Conservation (phyloP, 805 yeast genomes). For the Wickerhamomyces hampshirensis region DNA sequence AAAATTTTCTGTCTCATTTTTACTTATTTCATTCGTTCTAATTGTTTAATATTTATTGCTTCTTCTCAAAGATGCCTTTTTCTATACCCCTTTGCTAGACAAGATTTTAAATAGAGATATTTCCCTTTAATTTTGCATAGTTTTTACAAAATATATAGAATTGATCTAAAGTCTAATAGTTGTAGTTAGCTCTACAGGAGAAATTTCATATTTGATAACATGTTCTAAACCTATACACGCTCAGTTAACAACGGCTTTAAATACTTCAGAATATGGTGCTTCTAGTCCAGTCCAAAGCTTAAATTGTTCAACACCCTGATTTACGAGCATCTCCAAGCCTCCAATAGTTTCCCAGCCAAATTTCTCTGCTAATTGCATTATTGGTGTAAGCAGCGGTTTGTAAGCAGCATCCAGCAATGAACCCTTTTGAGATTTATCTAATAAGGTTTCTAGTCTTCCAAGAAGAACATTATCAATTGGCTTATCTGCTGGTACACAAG, state of each 20-base stretch:
- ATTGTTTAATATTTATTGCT: too few species aligned
- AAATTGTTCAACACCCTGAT: conserved; percentile 91
- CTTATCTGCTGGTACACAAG: conserved; percentile 80
- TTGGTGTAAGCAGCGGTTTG: conserved; percentile 81
- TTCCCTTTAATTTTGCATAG: too few species aligned
- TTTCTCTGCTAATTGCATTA: conserved; percentile 72
- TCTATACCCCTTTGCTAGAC: too few species aligned
- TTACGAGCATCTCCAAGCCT: conserved; percentile 88
- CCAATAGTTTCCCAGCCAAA: conserved; percentile 78
- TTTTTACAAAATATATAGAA: too few species aligned
- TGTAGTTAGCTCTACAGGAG: too few species aligned
- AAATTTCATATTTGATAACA: too few species aligned
- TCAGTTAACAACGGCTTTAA: conserved; percentile 47
- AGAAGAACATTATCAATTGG: conserved; percentile 55
- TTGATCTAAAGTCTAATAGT: too few species aligned
- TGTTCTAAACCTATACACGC: too few species aligned
- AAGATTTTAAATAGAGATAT: too few species aligned
- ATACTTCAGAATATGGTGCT: conserved; percentile 60
- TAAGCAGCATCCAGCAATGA: conserved; percentile 87
- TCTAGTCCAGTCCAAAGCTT: conserved; percentile 62
- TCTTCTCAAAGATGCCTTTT: too few species aligned
- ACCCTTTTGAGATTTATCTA: conserved; percentile 35
- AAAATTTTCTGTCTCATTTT: not conserved
- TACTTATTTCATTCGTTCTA: too few species aligned
- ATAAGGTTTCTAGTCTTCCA: conserved; percentile 41